Evolutionary conservation across 768 basidiomycete species (phyloP).

Genomic region (Suillus subaureus): DNA sequence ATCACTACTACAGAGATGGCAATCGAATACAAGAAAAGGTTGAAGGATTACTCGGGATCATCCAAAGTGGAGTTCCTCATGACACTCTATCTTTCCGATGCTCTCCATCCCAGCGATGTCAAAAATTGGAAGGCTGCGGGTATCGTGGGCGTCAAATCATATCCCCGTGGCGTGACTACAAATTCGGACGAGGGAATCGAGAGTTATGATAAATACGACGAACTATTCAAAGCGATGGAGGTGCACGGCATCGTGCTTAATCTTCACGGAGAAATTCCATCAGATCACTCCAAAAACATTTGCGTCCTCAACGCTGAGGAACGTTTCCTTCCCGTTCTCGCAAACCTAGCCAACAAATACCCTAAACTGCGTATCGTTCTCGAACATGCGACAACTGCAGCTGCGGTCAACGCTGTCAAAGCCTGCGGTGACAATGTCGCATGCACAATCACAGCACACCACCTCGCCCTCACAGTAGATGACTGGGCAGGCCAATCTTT

Average conservation of each 20-base stretch:
- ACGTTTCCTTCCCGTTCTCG: slow-evolving; percentile 85
- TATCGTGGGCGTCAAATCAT: slow-evolving; percentile 90
- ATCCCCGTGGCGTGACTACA: slow-evolving; percentile 96
- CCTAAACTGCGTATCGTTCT: slow-evolving; percentile 93
- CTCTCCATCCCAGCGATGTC: slow-evolving; percentile 89
- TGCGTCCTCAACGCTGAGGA: slow-evolving; percentile 94
- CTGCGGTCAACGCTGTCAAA: slow-evolving; percentile 87
- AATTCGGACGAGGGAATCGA: slow-evolving; percentile 97
- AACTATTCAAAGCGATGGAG: slow-evolving; percentile 93
- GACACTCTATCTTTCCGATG: slow-evolving; percentile 93
- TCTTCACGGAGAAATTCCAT: slow-evolving; percentile 95
- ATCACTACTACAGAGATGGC: slow-evolving; percentile 83
- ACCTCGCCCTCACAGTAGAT: slow-evolving; percentile 91
- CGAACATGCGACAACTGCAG: slow-evolving; percentile 94
- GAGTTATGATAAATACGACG: slow-evolving; percentile 91
- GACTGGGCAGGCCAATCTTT: slow-evolving; percentile 96
- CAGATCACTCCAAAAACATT: slow-evolving; percentile 75
- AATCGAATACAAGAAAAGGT: slow-evolving; percentile 72
- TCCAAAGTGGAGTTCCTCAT: slow-evolving; percentile 80
- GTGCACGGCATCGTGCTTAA: slow-evolving; percentile 93
- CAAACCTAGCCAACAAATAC: slow-evolving; percentile 78
- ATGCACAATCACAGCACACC: slow-evolving; percentile 97
- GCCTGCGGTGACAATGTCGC: slow-evolving; percentile 79
- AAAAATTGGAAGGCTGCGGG: slow-evolving; percentile 85
- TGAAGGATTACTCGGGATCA: slow-evolving; percentile 70